Conservation (phyloP, 2,329 filamentous ascomycete species). For the Paraphoma chrysanthemicola region DNA sequence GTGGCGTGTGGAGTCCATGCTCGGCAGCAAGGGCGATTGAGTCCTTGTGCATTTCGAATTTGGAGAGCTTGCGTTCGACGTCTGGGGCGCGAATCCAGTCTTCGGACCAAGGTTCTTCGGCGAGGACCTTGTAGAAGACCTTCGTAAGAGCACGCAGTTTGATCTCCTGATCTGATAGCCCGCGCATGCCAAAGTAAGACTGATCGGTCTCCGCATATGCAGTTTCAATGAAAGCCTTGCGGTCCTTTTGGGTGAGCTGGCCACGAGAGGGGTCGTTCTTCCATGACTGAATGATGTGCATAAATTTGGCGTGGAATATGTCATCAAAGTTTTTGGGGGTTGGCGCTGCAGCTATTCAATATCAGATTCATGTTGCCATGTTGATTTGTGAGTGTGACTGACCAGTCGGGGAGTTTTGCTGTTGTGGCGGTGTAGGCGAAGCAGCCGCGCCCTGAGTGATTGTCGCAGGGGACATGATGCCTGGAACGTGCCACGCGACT, state of each 20-base stretch:
- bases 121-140: slow-evolving; percentile 47
- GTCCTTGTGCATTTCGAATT: slow-evolving; percentile 47
- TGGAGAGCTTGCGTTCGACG: slow-evolving; percentile 47
- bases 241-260: slow-evolving; percentile 39
- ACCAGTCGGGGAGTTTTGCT: slow-evolving; percentile 21
- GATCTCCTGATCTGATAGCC: slow-evolving; percentile 38
- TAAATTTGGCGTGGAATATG: slow-evolving; percentile 44
- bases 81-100: slow-evolving; percentile 47
- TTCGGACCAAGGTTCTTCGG: slow-evolving; percentile 47
- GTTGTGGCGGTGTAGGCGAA: slow-evolving; percentile 28
- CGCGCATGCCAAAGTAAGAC: slow-evolving; percentile 35
- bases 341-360: slow-evolving; percentile 18
- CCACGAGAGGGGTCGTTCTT: slow-evolving; percentile 37
- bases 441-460: slow-evolving; percentile 28
- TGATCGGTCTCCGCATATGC: slow-evolving; percentile 41
- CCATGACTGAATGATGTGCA: slow-evolving; percentile 41
- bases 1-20: slow-evolving; percentile 35
- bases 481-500: slow-evolving; percentile 31
- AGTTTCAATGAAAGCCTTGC: slow-evolving; percentile 41
- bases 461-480: slow-evolving; percentile 45
- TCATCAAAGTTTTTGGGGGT: slow-evolving; percentile 40
- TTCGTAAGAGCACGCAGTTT: slow-evolving; percentile 47
- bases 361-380: neutral
- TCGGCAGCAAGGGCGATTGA: slow-evolving; percentile 39
- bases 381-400: slow-evolving; percentile 1